A percentile compares a stretch with the other conserved stretches of the same genome.
phyloP scores from a whole-genome alignment of 2,329 filamentous ascomycete genomes.

The Calycina herbarum region DNA sequence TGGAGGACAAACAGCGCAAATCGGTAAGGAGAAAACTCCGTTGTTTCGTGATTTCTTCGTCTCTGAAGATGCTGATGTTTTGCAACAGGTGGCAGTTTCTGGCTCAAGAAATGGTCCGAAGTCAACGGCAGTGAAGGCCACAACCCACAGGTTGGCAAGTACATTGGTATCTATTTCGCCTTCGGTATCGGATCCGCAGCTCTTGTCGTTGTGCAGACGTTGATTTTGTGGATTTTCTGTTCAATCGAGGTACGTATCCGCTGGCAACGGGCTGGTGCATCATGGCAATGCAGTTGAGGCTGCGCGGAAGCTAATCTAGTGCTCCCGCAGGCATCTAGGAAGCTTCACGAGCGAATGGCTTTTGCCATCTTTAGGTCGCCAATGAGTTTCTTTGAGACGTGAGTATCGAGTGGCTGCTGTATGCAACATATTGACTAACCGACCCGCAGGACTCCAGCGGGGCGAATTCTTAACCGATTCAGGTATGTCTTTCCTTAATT shows the following conservation, averaged over 20 bases:
- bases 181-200: constrained; percentile 85
- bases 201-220: constrained; percentile 85
- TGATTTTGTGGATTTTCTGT: constrained; percentile 99
- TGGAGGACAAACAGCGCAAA: constrained; percentile 76
- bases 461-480: constrained; percentile 95
- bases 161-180: constrained; percentile 92
- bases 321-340: constrained; percentile 72
- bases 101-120: constrained; percentile 94
- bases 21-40: constrained; percentile 54
- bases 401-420: constrained; percentile 12
- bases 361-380: constrained; percentile 95
- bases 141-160: constrained; percentile 82
- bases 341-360: constrained; percentile 96
- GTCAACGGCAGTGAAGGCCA: constrained; percentile 64
- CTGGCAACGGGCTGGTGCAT: constrained; percentile 22
- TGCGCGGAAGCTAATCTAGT: constrained; percentile 27
- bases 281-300: constrained; percentile 18
- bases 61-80: background rate
- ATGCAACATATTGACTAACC: constrained; percentile 2
- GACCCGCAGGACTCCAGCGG: constrained; percentile 67
- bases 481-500: constrained; percentile 55
- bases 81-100: constrained; percentile 70
- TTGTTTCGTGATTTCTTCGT: constrained; percentile 3
- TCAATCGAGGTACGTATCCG: constrained; percentile 79
- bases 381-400: constrained; percentile 97